phyloP scores from a whole-genome alignment of 257 asterid genomes.

The Solanum bulbocastanum region DNA sequence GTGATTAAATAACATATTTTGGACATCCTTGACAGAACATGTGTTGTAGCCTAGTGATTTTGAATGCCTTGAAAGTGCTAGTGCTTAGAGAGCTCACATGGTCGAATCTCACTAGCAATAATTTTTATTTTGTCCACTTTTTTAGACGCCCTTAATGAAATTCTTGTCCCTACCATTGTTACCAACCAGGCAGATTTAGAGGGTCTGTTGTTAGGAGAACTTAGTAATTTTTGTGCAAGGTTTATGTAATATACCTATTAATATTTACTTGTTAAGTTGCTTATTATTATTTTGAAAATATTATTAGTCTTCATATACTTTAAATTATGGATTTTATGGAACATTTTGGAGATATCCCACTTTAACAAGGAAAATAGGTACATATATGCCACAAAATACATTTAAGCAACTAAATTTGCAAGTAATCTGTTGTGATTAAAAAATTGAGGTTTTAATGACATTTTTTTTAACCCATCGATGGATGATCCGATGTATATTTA shows the following conservation, averaged over 20 bases:
- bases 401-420: background rate
- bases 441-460: background rate
- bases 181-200: background rate
- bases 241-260: background rate
- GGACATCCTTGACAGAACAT: too few relatives aligned
- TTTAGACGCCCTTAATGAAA: too few relatives aligned
- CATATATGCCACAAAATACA: background rate
- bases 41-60: too few relatives aligned
- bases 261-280: too few relatives aligned
- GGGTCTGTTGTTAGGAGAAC: background rate
- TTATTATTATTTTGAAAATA: background rate
- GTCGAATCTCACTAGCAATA: too few relatives aligned
- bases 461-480: background rate
- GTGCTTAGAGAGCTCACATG: too few relatives aligned
- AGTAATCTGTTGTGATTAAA: too few relatives aligned
- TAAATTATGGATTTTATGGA: background rate
- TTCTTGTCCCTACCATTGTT: fast-evolving
- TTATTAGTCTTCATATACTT: background rate
- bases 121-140: too few relatives aligned
- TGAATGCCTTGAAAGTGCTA: too few relatives aligned
- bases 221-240: background rate
- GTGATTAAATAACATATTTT: too few relatives aligned
- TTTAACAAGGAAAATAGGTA: background rate
- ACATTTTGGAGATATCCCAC: background rate
- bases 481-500: background rate